Conservation (phyloP, 768 basidiomycete genomes). For the Cyclocybe cylindracea region DNA sequence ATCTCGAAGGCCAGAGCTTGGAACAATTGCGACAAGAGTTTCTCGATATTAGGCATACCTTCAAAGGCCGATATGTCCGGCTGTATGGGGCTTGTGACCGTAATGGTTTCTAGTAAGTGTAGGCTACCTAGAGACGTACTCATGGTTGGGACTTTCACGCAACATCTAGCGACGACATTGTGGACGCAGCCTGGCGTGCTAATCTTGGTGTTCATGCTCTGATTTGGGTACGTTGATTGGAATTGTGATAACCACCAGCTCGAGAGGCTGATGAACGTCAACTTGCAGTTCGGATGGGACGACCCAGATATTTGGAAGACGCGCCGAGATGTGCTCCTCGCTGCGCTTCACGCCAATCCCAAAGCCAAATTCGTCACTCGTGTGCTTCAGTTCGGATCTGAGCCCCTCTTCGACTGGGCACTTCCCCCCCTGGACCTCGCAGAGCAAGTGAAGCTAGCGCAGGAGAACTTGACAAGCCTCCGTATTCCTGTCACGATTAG, state of each 20-base stretch:
- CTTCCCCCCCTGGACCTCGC: constrained; percentile 51
- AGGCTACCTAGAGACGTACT: not conserved
- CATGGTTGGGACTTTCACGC: too few relatives aligned
- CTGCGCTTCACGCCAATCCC: constrained; percentile 54
- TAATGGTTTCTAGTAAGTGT: constrained; percentile 45
- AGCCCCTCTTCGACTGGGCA: constrained; percentile 64
- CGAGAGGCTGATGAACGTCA: constrained; percentile 4
- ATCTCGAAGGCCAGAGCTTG: constrained; percentile 53
- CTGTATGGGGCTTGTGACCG: constrained; percentile 50
- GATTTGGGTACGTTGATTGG: constrained; percentile 57
- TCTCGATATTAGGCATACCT: constrained; percentile 54
- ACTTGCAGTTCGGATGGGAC: constrained; percentile 50
- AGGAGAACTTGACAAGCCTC: constrained; percentile 48
- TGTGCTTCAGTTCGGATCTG: constrained; percentile 72
- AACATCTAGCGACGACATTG: constrained; percentile 47
- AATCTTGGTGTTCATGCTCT: constrained; percentile 71
- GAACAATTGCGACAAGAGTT: constrained; percentile 42
- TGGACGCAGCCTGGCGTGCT: constrained; percentile 69
- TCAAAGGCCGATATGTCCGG: constrained; percentile 69
- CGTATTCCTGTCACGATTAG: constrained; percentile 72
- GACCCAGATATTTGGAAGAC: constrained; percentile 50
- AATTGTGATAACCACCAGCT: not conserved
- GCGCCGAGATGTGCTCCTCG: constrained; percentile 54
- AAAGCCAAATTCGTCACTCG: constrained; percentile 68
- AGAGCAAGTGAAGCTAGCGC: constrained; percentile 48